Conservation (phyloP, 257 asterid species). For the Solanum chiquidenum region DNA sequence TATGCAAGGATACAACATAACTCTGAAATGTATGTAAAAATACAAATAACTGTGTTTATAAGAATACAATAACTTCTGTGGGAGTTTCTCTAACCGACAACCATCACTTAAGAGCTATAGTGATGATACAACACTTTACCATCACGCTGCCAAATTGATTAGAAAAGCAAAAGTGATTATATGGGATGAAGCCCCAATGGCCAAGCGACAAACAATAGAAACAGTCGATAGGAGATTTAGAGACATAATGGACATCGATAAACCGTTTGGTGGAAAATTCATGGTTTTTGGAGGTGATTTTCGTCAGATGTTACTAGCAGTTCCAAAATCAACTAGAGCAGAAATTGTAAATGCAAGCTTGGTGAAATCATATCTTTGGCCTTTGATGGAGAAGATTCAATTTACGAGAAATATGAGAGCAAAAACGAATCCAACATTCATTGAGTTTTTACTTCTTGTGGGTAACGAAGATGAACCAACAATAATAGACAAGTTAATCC, state of each 20-base stretch:
- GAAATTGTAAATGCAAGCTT: background rate
- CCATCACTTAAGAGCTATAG: too few species aligned
- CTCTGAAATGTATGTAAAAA: too few species aligned
- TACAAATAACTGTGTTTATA: too few species aligned
- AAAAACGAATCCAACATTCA: background rate
- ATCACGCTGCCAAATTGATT: too few species aligned
- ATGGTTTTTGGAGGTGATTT: background rate
- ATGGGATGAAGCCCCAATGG: background rate
- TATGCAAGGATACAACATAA: too few species aligned
- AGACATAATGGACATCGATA: background rate
- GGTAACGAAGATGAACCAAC: background rate
- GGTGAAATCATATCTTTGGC: background rate
- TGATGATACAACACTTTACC: too few species aligned
- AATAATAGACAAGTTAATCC: background rate
- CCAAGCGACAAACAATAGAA: too few species aligned
- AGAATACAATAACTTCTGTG: too few species aligned
- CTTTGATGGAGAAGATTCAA: background rate
- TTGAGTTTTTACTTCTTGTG: background rate
- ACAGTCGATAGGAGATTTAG: background rate
- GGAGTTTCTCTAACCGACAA: too few species aligned
- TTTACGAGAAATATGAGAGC: background rate
- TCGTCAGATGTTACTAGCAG: background rate
- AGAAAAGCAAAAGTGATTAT: background rate
- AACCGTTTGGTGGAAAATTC: background rate
- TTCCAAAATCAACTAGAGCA: background rate